Base-by-base conservation (phyloP, 192 early-diverging fungal species). In the Endogone sp. region DNA sequence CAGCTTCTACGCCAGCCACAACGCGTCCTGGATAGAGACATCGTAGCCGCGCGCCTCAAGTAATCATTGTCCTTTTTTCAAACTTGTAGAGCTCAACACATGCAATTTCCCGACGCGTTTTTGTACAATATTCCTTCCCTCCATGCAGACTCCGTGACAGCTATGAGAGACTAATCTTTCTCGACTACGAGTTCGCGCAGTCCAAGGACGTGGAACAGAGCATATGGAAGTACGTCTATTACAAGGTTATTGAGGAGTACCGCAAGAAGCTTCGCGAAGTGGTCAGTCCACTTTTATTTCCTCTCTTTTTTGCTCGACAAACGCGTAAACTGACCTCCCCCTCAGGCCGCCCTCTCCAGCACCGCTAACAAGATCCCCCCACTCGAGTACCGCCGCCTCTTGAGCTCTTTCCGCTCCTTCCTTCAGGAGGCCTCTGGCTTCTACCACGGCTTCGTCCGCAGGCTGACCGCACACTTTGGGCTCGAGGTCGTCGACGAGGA, bases 371-470 rank as follows among this genome's bases (percentile, higher is more conserved):
- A 22, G 32, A 3, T 28, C 22, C 68, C 64, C 8, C 4, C 67
- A 21, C 22, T 28, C 21, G 56, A 26, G 23, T 16, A 58, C 4
- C 72, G 79, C 31, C 78, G 74, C 63, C 71, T 81, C 31, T 74
- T 69, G 26, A 72, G 70, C 23, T 70, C 76, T 22, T 83, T 83
- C 56, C 70, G 79, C 27, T 75, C 82, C 3, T 83, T 83, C 57
- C 68, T 83, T 44, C 76, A 80, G 56, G 82, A 83, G 62, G 76
- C 82, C n/a, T 79, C 79, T 6, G 82, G 82, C 30, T 83, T 83
- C 57, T 83, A 83, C 66, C 77, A 81, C 68, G 73, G 71, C 13
- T 75, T 83, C 29, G 81, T 83, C 9, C 79, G 78, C 20, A 83
- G 67, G 25, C 60, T 83, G 55, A 69, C 79, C 2, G 65, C 71